Evolutionary conservation across 1,139 yeast species (phyloP).

Genomic region (Zhuliangozyma blackwelliae): DNA sequence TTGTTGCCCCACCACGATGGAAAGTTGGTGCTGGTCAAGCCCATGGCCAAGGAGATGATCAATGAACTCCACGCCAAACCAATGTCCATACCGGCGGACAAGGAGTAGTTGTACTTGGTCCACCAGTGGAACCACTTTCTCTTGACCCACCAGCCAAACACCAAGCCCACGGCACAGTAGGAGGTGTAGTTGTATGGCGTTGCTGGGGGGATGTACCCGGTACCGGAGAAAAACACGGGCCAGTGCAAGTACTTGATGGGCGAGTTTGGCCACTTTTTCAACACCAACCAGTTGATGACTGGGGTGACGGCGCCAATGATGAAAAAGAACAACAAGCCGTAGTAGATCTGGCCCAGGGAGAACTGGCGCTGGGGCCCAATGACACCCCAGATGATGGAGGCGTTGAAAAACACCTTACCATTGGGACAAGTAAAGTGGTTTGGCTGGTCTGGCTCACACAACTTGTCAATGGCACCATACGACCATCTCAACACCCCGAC

Average conservation of each 20-base stretch:
- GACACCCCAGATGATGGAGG: conserved; percentile 47
- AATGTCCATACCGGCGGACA: conserved; percentile 42
- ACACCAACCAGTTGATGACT: conserved; percentile 26
- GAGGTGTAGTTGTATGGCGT: conserved; percentile 41
- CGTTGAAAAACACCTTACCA: conserved; percentile 42
- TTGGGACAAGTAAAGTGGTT: conserved; percentile 41
- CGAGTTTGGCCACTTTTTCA: conserved; percentile 39
- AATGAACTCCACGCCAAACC: conserved; percentile 41
- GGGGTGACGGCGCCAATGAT: conserved; percentile 36
- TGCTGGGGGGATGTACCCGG: conserved; percentile 47
- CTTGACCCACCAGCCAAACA: conserved; percentile 30
- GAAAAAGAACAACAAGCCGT: conserved; percentile 39
- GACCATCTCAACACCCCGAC: conserved; percentile 45
- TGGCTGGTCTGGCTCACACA: conserved; percentile 45
- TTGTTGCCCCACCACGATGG: conserved; percentile 39
- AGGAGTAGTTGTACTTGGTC: conserved; percentile 38
- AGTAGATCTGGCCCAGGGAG: conserved; percentile 36
- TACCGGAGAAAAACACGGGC: conserved; percentile 47
- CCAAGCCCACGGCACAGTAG: conserved; percentile 31
- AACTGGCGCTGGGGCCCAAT: conserved; percentile 40
- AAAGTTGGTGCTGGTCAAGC: conserved; percentile 20
- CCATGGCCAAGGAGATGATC: conserved; percentile 36
- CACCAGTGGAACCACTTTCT: conserved; percentile 43
- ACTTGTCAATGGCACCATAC: conserved; percentile 37
- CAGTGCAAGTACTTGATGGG: conserved; percentile 42